Conservation (phyloP, 129 eudicot genomes). For the Flaveria trinervia region DNA sequence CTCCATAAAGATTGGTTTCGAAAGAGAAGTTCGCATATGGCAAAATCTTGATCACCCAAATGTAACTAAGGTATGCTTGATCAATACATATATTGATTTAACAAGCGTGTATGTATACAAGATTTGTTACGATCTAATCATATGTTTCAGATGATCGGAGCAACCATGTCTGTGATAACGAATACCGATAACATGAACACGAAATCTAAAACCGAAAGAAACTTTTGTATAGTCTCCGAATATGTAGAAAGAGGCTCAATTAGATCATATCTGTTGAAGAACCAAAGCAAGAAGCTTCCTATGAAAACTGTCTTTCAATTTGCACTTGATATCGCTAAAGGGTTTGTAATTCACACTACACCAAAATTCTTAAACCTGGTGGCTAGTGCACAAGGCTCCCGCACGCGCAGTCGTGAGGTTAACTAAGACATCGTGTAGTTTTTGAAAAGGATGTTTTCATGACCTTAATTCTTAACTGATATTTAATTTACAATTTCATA, state of each 20-base stretch:
- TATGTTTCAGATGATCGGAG: slow-evolving; percentile 30
- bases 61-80: slow-evolving; percentile 36
- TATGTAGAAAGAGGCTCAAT: slow-evolving; percentile 44
- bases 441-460: no score
- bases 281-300: slow-evolving; percentile 36
- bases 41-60: slow-evolving; percentile 48
- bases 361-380: neutral
- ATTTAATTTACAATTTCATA: neutral
- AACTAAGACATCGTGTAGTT: no score
- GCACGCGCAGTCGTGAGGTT: no score
- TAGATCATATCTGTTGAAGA: slow-evolving; percentile 33
- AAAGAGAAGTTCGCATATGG: slow-evolving; percentile 45
- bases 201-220: slow-evolving; percentile 6
- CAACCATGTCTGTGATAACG: slow-evolving; percentile 28
- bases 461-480: no score
- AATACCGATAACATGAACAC: slow-evolving; percentile 4
- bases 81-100: neutral
- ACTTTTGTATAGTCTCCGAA: slow-evolving; percentile 42
- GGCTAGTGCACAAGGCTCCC: no score
- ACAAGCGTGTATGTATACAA: neutral
- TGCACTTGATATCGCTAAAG: slow-evolving; percentile 46
- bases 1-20: slow-evolving; percentile 31
- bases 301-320: slow-evolving; percentile 32
- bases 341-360: slow-evolving; percentile 21
- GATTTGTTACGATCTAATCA: neutral